Conservation (phyloP, 305 asterid genomes). For the Rubia occidens region DNA sequence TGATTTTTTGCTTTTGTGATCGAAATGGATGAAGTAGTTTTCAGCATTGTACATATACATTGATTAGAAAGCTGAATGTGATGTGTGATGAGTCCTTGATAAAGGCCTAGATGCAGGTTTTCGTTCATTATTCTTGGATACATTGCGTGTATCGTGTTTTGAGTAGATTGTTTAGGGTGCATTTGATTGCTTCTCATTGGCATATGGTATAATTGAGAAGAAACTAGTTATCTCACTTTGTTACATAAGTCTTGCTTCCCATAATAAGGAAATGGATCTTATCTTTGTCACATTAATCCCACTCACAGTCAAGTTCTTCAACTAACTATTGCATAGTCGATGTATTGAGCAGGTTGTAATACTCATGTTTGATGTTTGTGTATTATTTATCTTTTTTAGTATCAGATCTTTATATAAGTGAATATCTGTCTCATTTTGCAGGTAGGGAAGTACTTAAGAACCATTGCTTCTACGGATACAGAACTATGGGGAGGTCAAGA, state of each 20-base stretch:
- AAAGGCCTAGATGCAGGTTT: background rate
- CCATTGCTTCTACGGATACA: slow-evolving; percentile 64
- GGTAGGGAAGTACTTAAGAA: slow-evolving; percentile 79
- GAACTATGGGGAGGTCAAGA: slow-evolving; percentile 95
- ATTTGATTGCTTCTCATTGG: too few relatives aligned
- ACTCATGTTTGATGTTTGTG: background rate
- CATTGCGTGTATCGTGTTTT: background rate
- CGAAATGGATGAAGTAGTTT: background rate
- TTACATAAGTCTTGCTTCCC: too few relatives aligned
- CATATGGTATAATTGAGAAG: too few relatives aligned
- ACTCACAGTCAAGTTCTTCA: too few relatives aligned
- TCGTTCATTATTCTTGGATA: background rate
- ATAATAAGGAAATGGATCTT: too few relatives aligned
- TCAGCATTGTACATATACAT: too few relatives aligned
- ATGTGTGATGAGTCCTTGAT: too few relatives aligned
- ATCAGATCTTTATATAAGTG: background rate
- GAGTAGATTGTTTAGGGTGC: background rate
- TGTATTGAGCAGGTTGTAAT: too few relatives aligned
- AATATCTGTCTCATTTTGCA: slow-evolving; percentile 19
- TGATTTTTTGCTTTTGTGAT: background rate
- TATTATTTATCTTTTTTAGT: background rate
- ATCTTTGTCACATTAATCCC: too few relatives aligned
- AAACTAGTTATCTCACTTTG: too few relatives aligned
- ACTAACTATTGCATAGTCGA: too few relatives aligned
- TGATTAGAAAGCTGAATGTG: too few relatives aligned